Base-by-base conservation (phyloP, 2,329 filamentous ascomycete species). In the Fusarium palustre region DNA sequence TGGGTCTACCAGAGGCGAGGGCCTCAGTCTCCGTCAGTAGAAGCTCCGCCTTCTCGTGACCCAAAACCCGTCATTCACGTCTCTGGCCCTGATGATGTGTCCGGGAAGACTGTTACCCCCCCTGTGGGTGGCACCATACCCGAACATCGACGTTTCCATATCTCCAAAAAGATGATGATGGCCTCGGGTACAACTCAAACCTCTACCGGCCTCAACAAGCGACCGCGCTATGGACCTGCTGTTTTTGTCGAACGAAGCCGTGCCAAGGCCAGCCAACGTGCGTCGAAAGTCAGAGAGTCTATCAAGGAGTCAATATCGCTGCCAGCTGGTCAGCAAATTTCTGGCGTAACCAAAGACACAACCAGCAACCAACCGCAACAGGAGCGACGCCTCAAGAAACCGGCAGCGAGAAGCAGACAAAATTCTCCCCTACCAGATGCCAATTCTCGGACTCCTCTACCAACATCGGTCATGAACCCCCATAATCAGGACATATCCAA, bases 1-100 rank as follows among this genome's bases (percentile, higher is more conserved):
- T 88, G 84, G 79, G 82, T 88, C n/a, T 89, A 88, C 69, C 85
- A 85, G 65, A 84, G 86, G 67, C 83, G 85, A 59, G 75, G 77
- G 28, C 73, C 64, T 34, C 66, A 67, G 25, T 63, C 68, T 62
- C 72, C 76, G 33, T 57, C 73, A 41, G 59, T 72, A 63, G 69
- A 74, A 63, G 69, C 69, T 56, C 70, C 68, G 22, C 46, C 66
- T 11, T 59, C 56, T 36, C 60, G 66, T 47, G 73, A 74, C 43
- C 62, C 63, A 38, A 75, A 74, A 53, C 86, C 86, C 3, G 65
- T 83, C 28, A 87, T 88, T 56, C 86, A 85, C 56, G 76, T 82
- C 25, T 85, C 85, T 13, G 74, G 77, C 20, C 79, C 83, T 6
- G 78, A 82, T 22, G 66, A 68, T 20, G 45, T 61, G 30, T 22